phyloP scores from a whole-genome alignment of 2,329 filamentous ascomycete species.

The Trichoderma gracile region DNA sequence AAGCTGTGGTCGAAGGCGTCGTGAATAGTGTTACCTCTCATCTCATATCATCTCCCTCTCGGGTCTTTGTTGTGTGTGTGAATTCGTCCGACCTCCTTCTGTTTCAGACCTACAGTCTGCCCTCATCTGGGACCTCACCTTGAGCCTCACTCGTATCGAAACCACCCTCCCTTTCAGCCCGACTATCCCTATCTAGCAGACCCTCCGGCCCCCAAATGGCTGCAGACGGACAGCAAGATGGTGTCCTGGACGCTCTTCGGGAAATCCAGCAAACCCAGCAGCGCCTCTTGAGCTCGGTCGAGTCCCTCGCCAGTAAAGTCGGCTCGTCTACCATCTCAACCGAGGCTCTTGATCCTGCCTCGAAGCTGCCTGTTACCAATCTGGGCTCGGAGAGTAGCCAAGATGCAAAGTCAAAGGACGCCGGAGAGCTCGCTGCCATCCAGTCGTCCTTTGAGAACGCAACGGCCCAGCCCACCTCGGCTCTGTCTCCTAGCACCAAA shows the following conservation, averaged over 20 bases:
- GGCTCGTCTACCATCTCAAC: conserved; percentile 26
- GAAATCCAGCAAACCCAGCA: conserved; percentile 47
- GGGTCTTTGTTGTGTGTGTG: background rate
- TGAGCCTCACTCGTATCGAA: background rate
- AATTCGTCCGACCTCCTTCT: background rate
- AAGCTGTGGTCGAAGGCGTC: background rate
- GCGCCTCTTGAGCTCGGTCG: conserved; percentile 44
- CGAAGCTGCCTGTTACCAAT: conserved; percentile 6
- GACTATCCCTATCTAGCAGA: conserved; percentile 9
- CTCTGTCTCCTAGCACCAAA: conserved; percentile 41
- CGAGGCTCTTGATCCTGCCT: conserved; percentile 18
- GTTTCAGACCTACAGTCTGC: background rate
- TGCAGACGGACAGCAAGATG: conserved; percentile 29
- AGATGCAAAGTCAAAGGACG: background rate
- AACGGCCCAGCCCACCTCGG: conserved; percentile 3
- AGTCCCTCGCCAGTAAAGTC: conserved; percentile 41
- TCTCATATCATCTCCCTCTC: background rate
- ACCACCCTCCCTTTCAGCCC: background rate
- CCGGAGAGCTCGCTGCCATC: background rate
- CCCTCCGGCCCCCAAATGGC: conserved; percentile 32
- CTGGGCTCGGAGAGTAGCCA: conserved; percentile 10
- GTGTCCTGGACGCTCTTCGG: conserved; percentile 38
- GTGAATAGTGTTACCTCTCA: background rate
- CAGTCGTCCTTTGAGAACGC: conserved; percentile 10
- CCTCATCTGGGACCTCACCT: background rate